Evolutionary conservation across 352 stramenopile species (phyloP), one percentile per base, ranked within the genome.

Genomic region (Phytophthora ohioensis): DNA sequence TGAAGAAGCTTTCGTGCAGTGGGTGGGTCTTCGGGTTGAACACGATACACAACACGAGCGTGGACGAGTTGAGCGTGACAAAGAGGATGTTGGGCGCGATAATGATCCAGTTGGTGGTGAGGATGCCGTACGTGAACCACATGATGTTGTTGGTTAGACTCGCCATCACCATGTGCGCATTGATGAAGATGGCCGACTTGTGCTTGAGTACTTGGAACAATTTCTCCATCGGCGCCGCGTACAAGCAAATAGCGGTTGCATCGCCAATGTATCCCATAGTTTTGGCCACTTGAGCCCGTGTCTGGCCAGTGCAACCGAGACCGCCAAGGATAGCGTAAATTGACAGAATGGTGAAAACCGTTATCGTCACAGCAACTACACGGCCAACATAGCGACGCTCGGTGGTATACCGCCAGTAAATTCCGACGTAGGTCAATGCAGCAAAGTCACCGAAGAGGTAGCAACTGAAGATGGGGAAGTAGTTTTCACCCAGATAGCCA

Each of bases 331-430:
- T 71, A 30, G 65, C 67, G 67, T 84, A 88, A 36, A 69, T 61
- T 5, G 75, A 74, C 12, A 80, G 34, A 6, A 75, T 53, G n/a
- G 51, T 36, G 31, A 79, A 47, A 3, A 68, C 55, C 4, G 35
- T 38, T 31, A 60, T 12, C 34, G 61, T 45, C 3, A 73, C 52
- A 0, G 34, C 48, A 35, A 82, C 36, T 6, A 82, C 65, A 1
- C 60, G 66, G 17, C 56, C 58, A 31, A 86, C 71, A 36, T 58
- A 65, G 11, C 38, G 38, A 10, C 60, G 74, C 7, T 83, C 75
- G 0, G 64, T 62, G 12, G 73, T 76, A 64, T 80, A 83, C 27
- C 56, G 62, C 49, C 80, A 89, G 65, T 87, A 90, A 10, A 88
- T 64, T 7, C 64, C 58, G 36, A 88, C 57, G 64, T 87, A 91